phyloP scores from a whole-genome alignment of 2,329 filamentous ascomycete species.

The Xylariaceae sp. region DNA sequence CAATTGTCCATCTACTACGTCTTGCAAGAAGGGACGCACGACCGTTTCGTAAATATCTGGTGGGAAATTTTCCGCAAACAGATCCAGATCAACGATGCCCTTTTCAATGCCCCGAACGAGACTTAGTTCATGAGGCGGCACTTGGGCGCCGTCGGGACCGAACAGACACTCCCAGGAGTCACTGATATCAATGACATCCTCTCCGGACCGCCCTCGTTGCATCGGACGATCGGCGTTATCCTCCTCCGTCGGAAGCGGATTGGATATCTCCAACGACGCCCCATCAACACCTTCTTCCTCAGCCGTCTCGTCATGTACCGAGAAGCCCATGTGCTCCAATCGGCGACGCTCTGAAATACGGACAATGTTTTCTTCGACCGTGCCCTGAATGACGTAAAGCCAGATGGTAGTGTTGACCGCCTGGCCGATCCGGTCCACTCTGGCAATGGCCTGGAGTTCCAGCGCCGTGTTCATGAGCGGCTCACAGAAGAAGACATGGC shows the following conservation, averaged over 20 bases:
- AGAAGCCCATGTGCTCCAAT: conserved; percentile 65
- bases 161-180: conserved; percentile 91
- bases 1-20: too few relatives aligned
- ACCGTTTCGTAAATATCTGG: too few relatives aligned
- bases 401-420: conserved; percentile 83
- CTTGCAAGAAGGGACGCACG: too few relatives aligned
- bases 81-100: too few relatives aligned
- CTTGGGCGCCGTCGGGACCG: conserved; percentile 43
- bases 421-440: conserved; percentile 93
- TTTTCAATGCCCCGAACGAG: too few relatives aligned
- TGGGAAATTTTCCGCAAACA: too few relatives aligned
- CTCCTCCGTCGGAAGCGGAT: conserved; percentile 75
- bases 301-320: conserved; percentile 31
- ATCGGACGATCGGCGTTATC: conserved; percentile 66
- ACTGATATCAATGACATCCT: conserved; percentile 62
- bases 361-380: conserved; percentile 89
- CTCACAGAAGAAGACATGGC: conserved; percentile 90
- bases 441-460: conserved; percentile 89
- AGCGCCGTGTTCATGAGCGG: conserved; percentile 89
- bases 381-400: conserved; percentile 88
- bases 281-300: conserved; percentile 45
- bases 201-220: conserved; percentile 64
- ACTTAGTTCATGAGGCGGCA: neutral
- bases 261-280: conserved; percentile 69
- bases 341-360: conserved; percentile 75